Evolutionary conservation across 2,329 filamentous ascomycete species (phyloP), one percentile per base, ranked within the genome.

Genomic region (Geosmithia flava): DNA sequence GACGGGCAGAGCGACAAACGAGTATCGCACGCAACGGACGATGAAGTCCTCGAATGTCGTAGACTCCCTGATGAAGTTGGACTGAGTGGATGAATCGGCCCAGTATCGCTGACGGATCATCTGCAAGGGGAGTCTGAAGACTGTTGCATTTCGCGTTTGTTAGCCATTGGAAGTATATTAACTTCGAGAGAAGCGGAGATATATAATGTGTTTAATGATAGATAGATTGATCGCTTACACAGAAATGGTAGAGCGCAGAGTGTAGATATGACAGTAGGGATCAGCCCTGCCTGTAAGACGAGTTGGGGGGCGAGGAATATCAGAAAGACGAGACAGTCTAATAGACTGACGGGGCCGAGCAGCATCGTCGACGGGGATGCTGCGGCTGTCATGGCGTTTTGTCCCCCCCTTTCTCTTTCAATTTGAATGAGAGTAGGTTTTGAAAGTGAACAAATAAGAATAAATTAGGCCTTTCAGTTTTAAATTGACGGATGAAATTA

Each of bases 11-110:
- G 78, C 75, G 23, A 80, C 76, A 59, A 91, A 91, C 15, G 83
- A 84, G 70, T 85, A 89, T 47, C 85, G 76, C 37, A 93, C 84
- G 58, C 83, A 88, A 50, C 85, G 76, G 50, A 91, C 75, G 45
- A 89, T 84, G 42, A 88, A 62, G 58, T 90, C 85, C 61, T 91
- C 85, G 58, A 90, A 91, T 1, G 78, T 65, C 3, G 81, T 80
- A n/a, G 85, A 79, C 48, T 74, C 72, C 54, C 75, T 79, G n/a
- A 83, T 76, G 54, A 89, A 89, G 1, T 77, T 74, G 6, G 78
- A 69, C 52, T 71, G 56, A 20, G 50, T 50, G 46, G 46, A 51
- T 30, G 51, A 51, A n/a, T 55, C 50, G 42, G 55, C 58, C 44
- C 60, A 53, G 52, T 61, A 62, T 17, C 62, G 62, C 39, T 62